phyloP scores from a whole-genome alignment of 345 rosid genomes.

The Bruguiera parviflora region DNA sequence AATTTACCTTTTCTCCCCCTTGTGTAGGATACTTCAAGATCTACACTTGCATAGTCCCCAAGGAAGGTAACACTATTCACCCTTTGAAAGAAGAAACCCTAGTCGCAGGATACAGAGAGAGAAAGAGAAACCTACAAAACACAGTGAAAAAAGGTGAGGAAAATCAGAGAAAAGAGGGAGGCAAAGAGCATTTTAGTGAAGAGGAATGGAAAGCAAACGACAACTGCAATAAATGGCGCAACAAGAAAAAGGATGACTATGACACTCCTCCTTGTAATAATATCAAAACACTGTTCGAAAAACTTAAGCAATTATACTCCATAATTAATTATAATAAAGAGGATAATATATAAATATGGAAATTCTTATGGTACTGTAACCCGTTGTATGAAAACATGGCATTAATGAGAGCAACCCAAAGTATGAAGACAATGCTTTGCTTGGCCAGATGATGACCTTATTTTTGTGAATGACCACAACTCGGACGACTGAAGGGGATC shows the following conservation, averaged over 20 bases:
- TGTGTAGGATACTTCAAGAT: constrained; percentile 16
- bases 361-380: not conserved
- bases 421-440: not conserved
- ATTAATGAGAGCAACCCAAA: no score
- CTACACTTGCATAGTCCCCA: constrained; percentile 10
- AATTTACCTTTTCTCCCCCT: not conserved
- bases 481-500: not conserved
- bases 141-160: constrained; percentile 27
- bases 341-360: not conserved
- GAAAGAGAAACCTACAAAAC: constrained; percentile 23
- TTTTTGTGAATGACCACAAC: not conserved
- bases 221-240: constrained; percentile 36
- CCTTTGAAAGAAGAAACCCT: constrained; percentile 29
- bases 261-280: constrained; percentile 22
- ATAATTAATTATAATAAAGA: not conserved
- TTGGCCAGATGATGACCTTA: not conserved
- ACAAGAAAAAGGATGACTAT: constrained; percentile 17
- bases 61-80: constrained; percentile 1
- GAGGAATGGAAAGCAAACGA: constrained; percentile 33
- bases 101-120: constrained; percentile 28
- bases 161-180: constrained; percentile 14
- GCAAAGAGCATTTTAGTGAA: constrained; percentile 40
- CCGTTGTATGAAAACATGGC: not conserved
- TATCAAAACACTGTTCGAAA: constrained; percentile 17
- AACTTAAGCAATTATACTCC: not conserved